Conservation (phyloP, 805 yeast species). For the Pichia scutulata region DNA sequence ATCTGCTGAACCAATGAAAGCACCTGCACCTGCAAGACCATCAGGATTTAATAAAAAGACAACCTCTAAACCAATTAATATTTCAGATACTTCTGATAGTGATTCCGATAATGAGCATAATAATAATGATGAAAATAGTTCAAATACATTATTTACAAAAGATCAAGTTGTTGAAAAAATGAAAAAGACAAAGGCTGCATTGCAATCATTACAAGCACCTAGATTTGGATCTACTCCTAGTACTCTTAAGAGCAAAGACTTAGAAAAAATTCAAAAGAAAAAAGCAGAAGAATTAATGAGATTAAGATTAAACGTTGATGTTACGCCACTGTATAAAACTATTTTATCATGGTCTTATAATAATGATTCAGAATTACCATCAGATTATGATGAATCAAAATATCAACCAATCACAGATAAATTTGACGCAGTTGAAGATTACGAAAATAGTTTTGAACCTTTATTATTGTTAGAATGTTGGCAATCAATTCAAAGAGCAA, state of each 20-base stretch:
- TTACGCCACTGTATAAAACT: slow-evolving; percentile 63
- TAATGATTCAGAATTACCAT: slow-evolving; percentile 48
- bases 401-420: slow-evolving; percentile 45
- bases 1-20: slow-evolving; percentile 15
- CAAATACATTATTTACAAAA: slow-evolving; percentile 36
- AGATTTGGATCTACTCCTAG: slow-evolving; percentile 9
- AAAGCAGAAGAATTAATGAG: slow-evolving; percentile 73
- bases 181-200: slow-evolving; percentile 19
- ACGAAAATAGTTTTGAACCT: slow-evolving; percentile 67
- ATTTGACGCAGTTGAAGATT: slow-evolving; percentile 56
- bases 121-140: slow-evolving; percentile 30
- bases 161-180: slow-evolving; percentile 27
- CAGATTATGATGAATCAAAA: slow-evolving; percentile 32
- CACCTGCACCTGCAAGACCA: slow-evolving; percentile 46
- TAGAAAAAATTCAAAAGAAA: slow-evolving; percentile 31
- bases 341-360: slow-evolving; percentile 75
- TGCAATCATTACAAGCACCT: slow-evolving; percentile 24
- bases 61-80: slow-evolving; percentile 7
- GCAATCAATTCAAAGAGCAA: slow-evolving; percentile 77
- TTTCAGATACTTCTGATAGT: slow-evolving; percentile 16
- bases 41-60: slow-evolving; percentile 39
- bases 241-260: slow-evolving; percentile 16
- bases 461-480: slow-evolving; percentile 83
- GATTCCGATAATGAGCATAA: slow-evolving; percentile 34
- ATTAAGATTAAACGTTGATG: slow-evolving; percentile 65